Evolutionary conservation across 768 basidiomycete species (phyloP), one percentile per base, ranked within the genome.

Genomic region (Hortiboletus campestris): DNA sequence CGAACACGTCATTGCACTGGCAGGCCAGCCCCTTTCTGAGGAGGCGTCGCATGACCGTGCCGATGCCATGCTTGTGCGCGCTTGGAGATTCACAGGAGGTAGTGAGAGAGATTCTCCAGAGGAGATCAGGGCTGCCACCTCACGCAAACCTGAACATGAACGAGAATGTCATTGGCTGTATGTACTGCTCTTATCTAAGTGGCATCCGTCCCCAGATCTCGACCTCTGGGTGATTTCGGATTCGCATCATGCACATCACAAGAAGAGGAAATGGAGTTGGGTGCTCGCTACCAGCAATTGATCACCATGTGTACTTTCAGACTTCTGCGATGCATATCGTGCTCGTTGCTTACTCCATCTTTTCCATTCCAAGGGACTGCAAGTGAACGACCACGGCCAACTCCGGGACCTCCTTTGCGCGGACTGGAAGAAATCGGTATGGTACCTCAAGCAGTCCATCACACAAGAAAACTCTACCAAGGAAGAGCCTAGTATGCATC

Each of bases 11-110:
- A 14, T 55, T 25, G 47, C 47, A n/a, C 17, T 38, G 19, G 35
- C 42, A 12, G 42, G 47, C 1, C 34, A 44, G 4, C 54, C 47
- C 7, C 36, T 55, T 5, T 5, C 54, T 2, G 14, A 35, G 16
- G 9, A 39, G 38, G 6, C 14, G 25, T n/a, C 31, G 14, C 11
- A 43, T 7, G 47, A 38, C 16, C n/a, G 4, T 20, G 8, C 9
- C 2, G 34, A 43, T 39, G 47, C 41, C 41, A 44, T 44, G 42
- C 0, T 22, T 2, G 16, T 44, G 17, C 29, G 20, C 25, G 34
- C 47, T 6, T 49, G 54, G 54, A 49, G 20, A n/a, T 49, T 49
- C 20, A 49, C 14, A 8, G 54, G 54, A 32, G 54, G 54, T 2
- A 49, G 47, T n/a, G 54, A 32, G 17, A 49, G 3, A 12, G 47